Percentiles rank a stretch among this genome's conserved stretches.
phyloP scores from a whole-genome alignment of 768 basidiomycete species.

The Leccinum obscurum region DNA sequence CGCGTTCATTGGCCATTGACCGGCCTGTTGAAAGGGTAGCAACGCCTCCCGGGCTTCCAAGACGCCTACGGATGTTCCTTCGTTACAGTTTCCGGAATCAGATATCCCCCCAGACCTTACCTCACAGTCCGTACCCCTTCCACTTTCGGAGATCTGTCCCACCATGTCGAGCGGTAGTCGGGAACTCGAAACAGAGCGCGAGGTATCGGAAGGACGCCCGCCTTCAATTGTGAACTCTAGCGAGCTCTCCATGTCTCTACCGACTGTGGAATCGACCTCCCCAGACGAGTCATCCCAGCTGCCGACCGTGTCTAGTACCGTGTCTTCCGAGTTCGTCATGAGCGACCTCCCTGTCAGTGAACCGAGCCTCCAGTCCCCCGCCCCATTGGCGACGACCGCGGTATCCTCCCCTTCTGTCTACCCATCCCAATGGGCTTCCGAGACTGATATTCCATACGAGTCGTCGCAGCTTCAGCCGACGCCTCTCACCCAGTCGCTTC shows the following conservation, averaged over 20 bases:
- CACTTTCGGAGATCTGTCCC: slow-evolving; percentile 36
- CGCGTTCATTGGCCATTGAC: slow-evolving; percentile 38
- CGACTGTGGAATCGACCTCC: slow-evolving; percentile 35
- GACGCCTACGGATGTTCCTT: slow-evolving; percentile 28
- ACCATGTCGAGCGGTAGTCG: slow-evolving; percentile 21
- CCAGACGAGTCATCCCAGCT: slow-evolving; percentile 31
- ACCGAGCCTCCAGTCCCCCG: slow-evolving; percentile 33
- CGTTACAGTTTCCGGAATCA: slow-evolving; percentile 29
- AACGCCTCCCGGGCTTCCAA: slow-evolving; percentile 26
- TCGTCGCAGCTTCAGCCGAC: slow-evolving; percentile 75
- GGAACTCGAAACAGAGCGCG: slow-evolving; percentile 25
- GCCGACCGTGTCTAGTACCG: slow-evolving; percentile 42
- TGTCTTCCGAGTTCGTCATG: slow-evolving; percentile 38
- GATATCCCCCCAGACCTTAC: slow-evolving; percentile 17
- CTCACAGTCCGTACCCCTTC: slow-evolving; percentile 40
- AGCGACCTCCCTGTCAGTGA: slow-evolving; percentile 30
- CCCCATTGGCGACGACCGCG: slow-evolving; percentile 32
- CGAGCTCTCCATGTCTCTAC: slow-evolving; percentile 27
- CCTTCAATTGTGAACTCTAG: slow-evolving; percentile 22
- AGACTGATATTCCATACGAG: slow-evolving; percentile 71
- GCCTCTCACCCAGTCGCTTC: slow-evolving; percentile 52
- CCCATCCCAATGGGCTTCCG: slow-evolving; percentile 56
- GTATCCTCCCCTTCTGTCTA: slow-evolving; percentile 42
- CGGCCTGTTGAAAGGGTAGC: slow-evolving; percentile 23
- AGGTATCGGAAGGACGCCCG: slow-evolving; percentile 9